Evolutionary conservation across 495 filamentous ascomycete genomes (phyloP), one percentile per base, ranked within the genome.

Genomic region (Lophiotrema nucula): DNA sequence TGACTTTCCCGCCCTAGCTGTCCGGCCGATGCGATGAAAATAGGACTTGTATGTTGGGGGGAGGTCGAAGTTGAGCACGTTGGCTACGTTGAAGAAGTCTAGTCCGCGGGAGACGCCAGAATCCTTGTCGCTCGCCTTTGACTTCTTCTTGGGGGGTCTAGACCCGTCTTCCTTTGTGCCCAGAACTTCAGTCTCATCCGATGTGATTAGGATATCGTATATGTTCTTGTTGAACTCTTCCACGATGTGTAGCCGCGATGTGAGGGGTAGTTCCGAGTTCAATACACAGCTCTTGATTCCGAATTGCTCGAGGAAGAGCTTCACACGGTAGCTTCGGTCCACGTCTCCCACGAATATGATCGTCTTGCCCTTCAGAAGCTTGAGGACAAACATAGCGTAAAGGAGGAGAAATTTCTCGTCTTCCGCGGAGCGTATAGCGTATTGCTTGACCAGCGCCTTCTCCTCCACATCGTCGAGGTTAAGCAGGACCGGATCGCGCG

Each of bases 141-240:
- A 77, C 57, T 83, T 85, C 69, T 90, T 91, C 60, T 77, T 76
- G 23, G 69, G 58, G 13, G 41, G 70, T 49, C 52, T 21, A 38
- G 18, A 43, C 47, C 64, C 25, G 19, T 58, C 56, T 24, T 33
- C 41, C 25, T 55, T 44, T 81, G 83, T 76, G 2, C 88, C 88
- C 50, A 96, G 67, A 4, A 95, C 78, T 69, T 96, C 92, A 67
- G 88, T 85, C 70, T 98, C 93, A 68, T 98, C 93, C 0, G 89
- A 88, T 3, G 93, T 93, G 65, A 99, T 92, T 55, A 99, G 90
- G 58, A 97, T 96, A 60, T 97, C 92, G 74, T 97, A 99, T 21
- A 93, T 81, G 37, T 86, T 87, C 76, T 89, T 88, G 75, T 97
- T 99, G 75, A 97, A 99, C 70, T 97, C 89, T 65, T 99, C 86